A percentile compares a stretch with the other conserved stretches of the same genome.
These are phyloP conservation scores for Seiridium cupressi DNA, from an alignment of 2,329 filamentous ascomycete genomes.

Conservation along the genomic window DNA sequence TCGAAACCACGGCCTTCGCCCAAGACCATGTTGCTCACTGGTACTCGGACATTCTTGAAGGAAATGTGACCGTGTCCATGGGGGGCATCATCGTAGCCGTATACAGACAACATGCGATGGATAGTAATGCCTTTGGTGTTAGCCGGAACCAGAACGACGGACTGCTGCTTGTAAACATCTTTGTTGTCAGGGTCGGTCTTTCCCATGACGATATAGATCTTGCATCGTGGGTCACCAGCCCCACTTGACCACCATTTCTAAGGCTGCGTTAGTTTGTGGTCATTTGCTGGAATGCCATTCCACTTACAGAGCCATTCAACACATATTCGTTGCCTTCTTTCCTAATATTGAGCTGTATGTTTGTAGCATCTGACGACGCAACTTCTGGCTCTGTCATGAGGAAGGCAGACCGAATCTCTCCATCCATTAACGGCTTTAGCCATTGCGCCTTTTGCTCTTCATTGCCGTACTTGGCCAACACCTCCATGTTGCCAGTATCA, in stretches of 20 bases:
- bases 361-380: slow-evolving; percentile 87
- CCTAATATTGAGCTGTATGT: slow-evolving; percentile 81
- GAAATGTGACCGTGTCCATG: slow-evolving; percentile 93
- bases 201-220: slow-evolving; percentile 95
- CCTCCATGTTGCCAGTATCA: slow-evolving; percentile 95
- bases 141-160: slow-evolving; percentile 84
- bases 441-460: slow-evolving; percentile 81
- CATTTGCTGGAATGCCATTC: not conserved
- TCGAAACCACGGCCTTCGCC: slow-evolving; percentile 95
- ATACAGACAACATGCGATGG: slow-evolving; percentile 89
- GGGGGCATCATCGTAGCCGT: slow-evolving; percentile 96
- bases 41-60: slow-evolving; percentile 89
- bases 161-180: slow-evolving; percentile 86
- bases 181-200: slow-evolving; percentile 77
- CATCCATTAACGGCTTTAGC: slow-evolving; percentile 78
- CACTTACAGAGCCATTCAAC: slow-evolving; percentile 75
- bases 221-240: slow-evolving; percentile 87
- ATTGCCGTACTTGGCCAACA: slow-evolving; percentile 86
- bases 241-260: slow-evolving; percentile 99
- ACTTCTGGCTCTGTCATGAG: slow-evolving; percentile 92
- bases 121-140: slow-evolving; percentile 84
- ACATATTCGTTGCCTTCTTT: slow-evolving; percentile 86
- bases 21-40: slow-evolving; percentile 79
- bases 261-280: slow-evolving; percentile 9
- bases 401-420: slow-evolving; percentile 85